Conservation (phyloP, 2,329 filamentous ascomycete genomes). For the Pseudofabraea citricarpa region DNA sequence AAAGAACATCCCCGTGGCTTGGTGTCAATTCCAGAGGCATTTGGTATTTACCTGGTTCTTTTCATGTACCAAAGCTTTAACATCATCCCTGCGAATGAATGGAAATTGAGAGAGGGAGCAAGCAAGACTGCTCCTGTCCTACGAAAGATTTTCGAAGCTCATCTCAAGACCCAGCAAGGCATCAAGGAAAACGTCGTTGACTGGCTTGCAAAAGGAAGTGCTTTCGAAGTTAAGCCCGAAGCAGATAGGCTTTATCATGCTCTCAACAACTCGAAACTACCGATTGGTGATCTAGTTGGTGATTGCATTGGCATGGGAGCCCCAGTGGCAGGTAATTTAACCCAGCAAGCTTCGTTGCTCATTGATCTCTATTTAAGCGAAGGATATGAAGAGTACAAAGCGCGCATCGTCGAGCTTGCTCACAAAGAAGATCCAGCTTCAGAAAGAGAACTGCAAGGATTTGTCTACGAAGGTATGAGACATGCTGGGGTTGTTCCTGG, state of each 20-base stretch:
- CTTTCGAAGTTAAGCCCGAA: slow-evolving; percentile 42
- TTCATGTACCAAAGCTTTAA: slow-evolving; percentile 51
- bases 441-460: slow-evolving; percentile 43
- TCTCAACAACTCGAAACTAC: slow-evolving; percentile 38
- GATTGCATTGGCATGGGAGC: slow-evolving; percentile 45
- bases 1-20: slow-evolving; percentile 52
- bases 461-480: slow-evolving; percentile 50
- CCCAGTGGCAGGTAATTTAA: slow-evolving; percentile 45
- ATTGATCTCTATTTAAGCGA: slow-evolving; percentile 47
- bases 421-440: slow-evolving; percentile 36
- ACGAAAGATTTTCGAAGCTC: slow-evolving; percentile 35
- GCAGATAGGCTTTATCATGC: slow-evolving; percentile 48
- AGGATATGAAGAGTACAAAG: slow-evolving; percentile 45
- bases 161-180: slow-evolving; percentile 40
- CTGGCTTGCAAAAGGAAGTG: slow-evolving; percentile 41
- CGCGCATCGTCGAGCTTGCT: slow-evolving; percentile 44
- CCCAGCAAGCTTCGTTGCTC: slow-evolving; percentile 47
- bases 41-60: slow-evolving; percentile 37
- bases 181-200: slow-evolving; percentile 37
- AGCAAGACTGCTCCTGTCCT: slow-evolving; percentile 34
- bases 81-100: slow-evolving; percentile 42
- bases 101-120: slow-evolving; percentile 41
- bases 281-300: slow-evolving; percentile 41
- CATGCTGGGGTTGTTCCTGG: slow-evolving; percentile 46
- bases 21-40: slow-evolving; percentile 39